These are phyloP conservation scores for Syzygium malaccense DNA, from an alignment of 441 rosid species.

Conservation along the genomic window DNA sequence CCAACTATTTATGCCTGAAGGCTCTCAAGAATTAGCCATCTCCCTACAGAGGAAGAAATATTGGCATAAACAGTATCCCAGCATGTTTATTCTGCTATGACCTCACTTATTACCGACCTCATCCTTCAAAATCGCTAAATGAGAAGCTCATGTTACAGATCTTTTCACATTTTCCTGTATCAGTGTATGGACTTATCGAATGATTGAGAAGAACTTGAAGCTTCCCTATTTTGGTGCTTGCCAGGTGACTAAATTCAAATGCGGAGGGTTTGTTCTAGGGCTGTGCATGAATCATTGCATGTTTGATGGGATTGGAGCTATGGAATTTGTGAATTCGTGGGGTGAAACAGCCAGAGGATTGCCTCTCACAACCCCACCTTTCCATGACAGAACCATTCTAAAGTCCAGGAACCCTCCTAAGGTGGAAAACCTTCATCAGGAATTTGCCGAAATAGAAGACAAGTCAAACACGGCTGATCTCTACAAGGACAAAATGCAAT, in stretches of 20 bases:
- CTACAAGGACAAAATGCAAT: slow-evolving; percentile 45
- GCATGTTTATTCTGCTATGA: background rate
- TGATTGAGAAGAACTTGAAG: background rate
- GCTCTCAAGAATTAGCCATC: background rate
- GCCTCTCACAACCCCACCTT: slow-evolving; percentile 59
- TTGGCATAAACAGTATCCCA: background rate
- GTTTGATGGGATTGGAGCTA: slow-evolving; percentile 87
- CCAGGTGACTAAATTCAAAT: slow-evolving; percentile 72
- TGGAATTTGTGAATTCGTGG: slow-evolving; percentile 94
- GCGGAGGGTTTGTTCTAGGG: slow-evolving; percentile 88
- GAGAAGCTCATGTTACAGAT: background rate
- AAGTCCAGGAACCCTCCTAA: slow-evolving; percentile 51
- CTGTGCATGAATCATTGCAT: slow-evolving; percentile 76
- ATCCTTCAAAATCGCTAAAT: background rate
- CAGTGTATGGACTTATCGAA: background rate
- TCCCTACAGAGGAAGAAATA: background rate
- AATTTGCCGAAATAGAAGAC: slow-evolving; percentile 76
- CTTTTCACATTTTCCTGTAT: background rate
- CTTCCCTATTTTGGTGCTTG: background rate
- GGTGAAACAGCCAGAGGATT: slow-evolving; percentile 82
- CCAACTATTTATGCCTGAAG: background rate
- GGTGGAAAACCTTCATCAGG: slow-evolving; percentile 53
- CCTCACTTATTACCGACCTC: background rate
- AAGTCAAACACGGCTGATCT: slow-evolving; percentile 40
- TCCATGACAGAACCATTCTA: slow-evolving; percentile 53